phyloP scores from a whole-genome alignment of 176 grass and related monocot species.

The Rhynchospora tenuis region DNA sequence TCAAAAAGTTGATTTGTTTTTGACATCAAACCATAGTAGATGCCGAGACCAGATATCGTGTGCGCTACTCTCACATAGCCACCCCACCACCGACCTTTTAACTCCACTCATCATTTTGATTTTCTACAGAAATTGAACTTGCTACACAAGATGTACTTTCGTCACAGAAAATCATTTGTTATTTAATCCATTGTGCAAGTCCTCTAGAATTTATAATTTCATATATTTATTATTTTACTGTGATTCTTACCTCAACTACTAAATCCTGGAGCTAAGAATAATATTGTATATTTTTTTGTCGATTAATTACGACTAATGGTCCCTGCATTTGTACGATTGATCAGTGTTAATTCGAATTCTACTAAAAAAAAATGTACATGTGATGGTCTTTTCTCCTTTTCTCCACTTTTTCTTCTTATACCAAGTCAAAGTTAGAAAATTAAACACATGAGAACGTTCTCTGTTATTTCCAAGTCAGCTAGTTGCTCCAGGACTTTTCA shows the following conservation, averaged over 20 bases:
- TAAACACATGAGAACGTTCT: constrained; percentile 26
- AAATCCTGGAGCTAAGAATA: not conserved
- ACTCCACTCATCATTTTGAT: not conserved
- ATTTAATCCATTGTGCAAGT: not conserved
- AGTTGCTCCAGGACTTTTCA: not conserved
- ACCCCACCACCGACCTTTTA: not conserved
- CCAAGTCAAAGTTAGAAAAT: constrained; percentile 19
- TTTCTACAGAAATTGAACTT: not conserved
- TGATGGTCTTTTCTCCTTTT: not conserved
- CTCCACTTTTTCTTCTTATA: not conserved
- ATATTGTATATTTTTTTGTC: too few species aligned
- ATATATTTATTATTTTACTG: not conserved
- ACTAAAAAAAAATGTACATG: not conserved
- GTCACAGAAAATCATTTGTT: not conserved
- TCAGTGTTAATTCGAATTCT: not conserved
- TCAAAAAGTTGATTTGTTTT: not conserved
- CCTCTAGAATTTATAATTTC: not conserved
- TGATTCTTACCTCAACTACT: not conserved
- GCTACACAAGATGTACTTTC: not conserved
- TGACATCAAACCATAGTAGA: not conserved
- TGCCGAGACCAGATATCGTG: constrained; percentile 11
- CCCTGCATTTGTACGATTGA: not conserved
- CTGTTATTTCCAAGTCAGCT: constrained; percentile 29
- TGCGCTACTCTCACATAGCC: constrained; percentile 19
- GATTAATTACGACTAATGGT: too few species aligned